A percentile compares a stretch with the other conserved stretches of the same genome.
These are phyloP conservation scores for Starmerella bombi DNA, from an alignment of 805 yeast genomes.

Conservation along the genomic window DNA sequence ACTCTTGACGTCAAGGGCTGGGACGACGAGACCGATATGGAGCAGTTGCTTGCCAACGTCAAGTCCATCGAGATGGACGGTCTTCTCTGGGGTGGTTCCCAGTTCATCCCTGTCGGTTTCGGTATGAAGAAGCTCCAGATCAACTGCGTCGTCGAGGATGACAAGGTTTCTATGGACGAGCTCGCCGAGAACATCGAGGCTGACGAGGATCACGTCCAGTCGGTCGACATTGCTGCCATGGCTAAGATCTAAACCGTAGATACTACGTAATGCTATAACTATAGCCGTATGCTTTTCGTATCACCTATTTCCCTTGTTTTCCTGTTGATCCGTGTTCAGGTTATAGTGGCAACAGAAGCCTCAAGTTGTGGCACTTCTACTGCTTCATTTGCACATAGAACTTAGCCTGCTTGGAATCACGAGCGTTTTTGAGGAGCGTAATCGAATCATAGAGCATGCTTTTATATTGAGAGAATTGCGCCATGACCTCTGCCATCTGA, in stretches of 20 bases:
- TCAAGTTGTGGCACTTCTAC: too few relatives aligned
- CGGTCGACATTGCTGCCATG: slow-evolving; percentile 98
- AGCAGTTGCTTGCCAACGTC: slow-evolving; percentile 73
- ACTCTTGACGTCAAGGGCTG: slow-evolving; percentile 98
- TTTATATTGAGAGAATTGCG: too few relatives aligned
- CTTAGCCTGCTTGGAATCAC: too few relatives aligned
- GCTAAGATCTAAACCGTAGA: slow-evolving; percentile 60
- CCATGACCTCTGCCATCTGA: too few relatives aligned
- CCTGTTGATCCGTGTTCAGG: too few relatives aligned
- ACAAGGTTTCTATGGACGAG: slow-evolving; percentile 82
- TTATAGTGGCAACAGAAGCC: background rate
- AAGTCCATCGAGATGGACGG: slow-evolving; percentile 82
- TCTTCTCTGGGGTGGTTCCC: slow-evolving; percentile 96
- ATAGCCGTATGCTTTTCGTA: background rate
- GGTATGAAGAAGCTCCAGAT: slow-evolving; percentile 99
- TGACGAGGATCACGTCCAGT: slow-evolving; percentile 98
- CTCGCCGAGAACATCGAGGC: slow-evolving; percentile 62
- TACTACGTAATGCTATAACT: background rate
- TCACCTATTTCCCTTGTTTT: background rate
- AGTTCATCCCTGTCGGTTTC: slow-evolving; percentile 93
- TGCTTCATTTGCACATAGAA: too few relatives aligned
- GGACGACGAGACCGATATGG: slow-evolving; percentile 98
- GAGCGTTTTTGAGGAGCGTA: too few relatives aligned
- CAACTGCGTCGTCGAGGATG: slow-evolving; percentile 97
- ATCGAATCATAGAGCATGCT: too few relatives aligned